Percentiles rank a stretch among this genome's conserved stretches.
These are phyloP conservation scores for Fusarium lyarnte DNA, from an alignment of 2,329 filamentous ascomycete species.

Conservation along the genomic window DNA sequence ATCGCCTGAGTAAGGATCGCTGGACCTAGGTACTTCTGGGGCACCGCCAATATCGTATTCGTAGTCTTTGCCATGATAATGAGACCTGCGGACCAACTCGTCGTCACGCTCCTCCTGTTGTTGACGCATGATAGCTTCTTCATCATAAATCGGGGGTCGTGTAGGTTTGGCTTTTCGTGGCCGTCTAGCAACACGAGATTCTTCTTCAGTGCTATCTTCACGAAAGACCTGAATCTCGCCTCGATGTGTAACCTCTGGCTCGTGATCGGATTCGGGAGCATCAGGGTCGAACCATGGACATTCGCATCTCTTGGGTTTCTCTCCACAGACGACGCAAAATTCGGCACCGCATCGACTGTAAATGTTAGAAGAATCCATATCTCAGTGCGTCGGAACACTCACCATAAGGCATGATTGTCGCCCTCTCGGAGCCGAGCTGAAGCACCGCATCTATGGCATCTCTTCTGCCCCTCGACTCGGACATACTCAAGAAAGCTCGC, in stretches of 20 bases:
- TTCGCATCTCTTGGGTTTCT: constrained; percentile 83
- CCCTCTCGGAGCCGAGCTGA: constrained; percentile 84
- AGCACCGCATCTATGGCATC: constrained; percentile 77
- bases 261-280: constrained; percentile 61
- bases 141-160: constrained; percentile 53
- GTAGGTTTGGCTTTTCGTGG: constrained; percentile 39
- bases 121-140: constrained; percentile 57
- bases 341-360: constrained; percentile 78
- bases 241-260: constrained; percentile 61
- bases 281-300: constrained; percentile 83
- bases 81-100: constrained; percentile 43
- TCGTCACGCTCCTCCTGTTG: constrained; percentile 61
- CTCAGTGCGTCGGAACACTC: constrained; percentile 45
- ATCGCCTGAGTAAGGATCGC: constrained; percentile 70
- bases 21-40: constrained; percentile 54
- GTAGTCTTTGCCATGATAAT: constrained; percentile 52
- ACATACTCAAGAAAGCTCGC: constrained; percentile 71
- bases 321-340: constrained; percentile 87
- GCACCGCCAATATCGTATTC: constrained; percentile 49
- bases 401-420: constrained; percentile 91
- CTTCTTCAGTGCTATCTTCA: constrained; percentile 44
- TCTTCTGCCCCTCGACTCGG: constrained; percentile 75
- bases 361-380: constrained; percentile 15
- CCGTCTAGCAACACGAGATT: constrained; percentile 37
- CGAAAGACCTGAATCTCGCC: constrained; percentile 38